Conservation (phyloP, 352 stramenopile genomes). For the Pythium angustatum region DNA sequence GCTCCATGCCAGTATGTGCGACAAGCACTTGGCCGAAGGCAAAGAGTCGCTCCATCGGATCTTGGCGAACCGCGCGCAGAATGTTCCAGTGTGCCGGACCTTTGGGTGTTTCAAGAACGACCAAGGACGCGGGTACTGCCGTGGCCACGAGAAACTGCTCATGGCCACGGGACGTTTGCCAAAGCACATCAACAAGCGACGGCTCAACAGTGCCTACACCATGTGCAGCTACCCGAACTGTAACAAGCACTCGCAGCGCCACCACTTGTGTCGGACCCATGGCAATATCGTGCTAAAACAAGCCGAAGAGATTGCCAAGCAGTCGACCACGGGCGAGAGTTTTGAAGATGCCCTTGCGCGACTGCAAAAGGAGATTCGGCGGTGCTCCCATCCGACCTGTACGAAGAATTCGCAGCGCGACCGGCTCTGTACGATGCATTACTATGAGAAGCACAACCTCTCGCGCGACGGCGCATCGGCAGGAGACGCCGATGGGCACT, state of each 20-base stretch:
- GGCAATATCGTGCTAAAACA: slow-evolving; percentile 80
- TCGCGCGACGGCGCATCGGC: slow-evolving; percentile 29
- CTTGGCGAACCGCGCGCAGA: slow-evolving; percentile 61
- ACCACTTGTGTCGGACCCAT: slow-evolving; percentile 85
- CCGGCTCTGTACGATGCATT: slow-evolving; percentile 81
- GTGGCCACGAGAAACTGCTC: slow-evolving; percentile 83
- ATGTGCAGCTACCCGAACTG: slow-evolving; percentile 88
- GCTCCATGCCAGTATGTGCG: slow-evolving; percentile 63
- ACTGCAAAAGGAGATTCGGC: slow-evolving; percentile 78
- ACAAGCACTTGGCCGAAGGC: slow-evolving; percentile 63
- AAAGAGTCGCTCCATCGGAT: slow-evolving; percentile 75
- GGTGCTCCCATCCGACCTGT: slow-evolving; percentile 74
- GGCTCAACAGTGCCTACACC: slow-evolving; percentile 86
- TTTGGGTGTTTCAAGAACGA: slow-evolving; percentile 88
- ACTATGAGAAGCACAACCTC: slow-evolving; percentile 71
- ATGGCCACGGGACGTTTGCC: slow-evolving; percentile 79
- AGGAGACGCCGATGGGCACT: slow-evolving; percentile 6
- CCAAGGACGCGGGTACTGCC: slow-evolving; percentile 82
- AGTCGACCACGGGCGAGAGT: slow-evolving; percentile 43
- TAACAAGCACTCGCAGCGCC: slow-evolving; percentile 81
- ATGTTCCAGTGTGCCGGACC: slow-evolving; percentile 74
- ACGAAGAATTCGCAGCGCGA: slow-evolving; percentile 88
- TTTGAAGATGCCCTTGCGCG: slow-evolving; percentile 71
- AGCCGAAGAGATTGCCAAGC: slow-evolving; percentile 61
- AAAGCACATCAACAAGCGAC: slow-evolving; percentile 81